A percentile compares a stretch with the other conserved stretches of the same genome.
Evolutionary conservation across 495 filamentous ascomycete genomes (phyloP).

Genomic region (Saxophila tyrrhenica): DNA sequence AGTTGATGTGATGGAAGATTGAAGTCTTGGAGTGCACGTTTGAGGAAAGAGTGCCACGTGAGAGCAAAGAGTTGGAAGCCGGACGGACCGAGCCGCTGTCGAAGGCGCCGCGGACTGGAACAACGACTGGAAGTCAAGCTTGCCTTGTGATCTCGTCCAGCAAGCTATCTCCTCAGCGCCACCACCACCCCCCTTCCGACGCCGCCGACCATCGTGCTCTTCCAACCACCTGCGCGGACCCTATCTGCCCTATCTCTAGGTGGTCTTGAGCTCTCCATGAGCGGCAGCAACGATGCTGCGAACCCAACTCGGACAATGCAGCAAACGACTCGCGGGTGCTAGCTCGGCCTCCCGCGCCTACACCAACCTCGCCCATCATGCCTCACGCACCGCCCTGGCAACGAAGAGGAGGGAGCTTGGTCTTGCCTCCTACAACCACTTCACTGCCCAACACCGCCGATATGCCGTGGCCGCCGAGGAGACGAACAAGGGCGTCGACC

Average conservation of each 20-base stretch:
- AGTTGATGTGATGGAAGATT: too few relatives aligned
- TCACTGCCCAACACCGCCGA: slow-evolving; percentile 19
- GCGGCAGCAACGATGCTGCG: slow-evolving; percentile 28
- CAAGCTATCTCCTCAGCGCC: too few relatives aligned
- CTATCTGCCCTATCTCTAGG: not conserved
- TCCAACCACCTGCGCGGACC: not conserved
- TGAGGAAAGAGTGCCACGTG: too few relatives aligned
- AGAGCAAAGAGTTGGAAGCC: too few relatives aligned
- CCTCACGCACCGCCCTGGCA: slow-evolving; percentile 10
- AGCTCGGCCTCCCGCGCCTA: slow-evolving; percentile 21
- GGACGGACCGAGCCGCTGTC: not conserved
- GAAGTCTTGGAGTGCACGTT: too few relatives aligned
- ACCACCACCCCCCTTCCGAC: not conserved
- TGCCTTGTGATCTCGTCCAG: not conserved
- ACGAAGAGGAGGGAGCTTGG: slow-evolving; percentile 19
- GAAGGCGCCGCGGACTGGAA: not conserved
- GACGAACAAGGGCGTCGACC: slow-evolving; percentile 48
- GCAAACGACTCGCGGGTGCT: slow-evolving; percentile 23
- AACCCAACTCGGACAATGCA: slow-evolving; percentile 25
- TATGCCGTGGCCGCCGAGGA: slow-evolving; percentile 51
- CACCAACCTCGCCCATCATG: slow-evolving; percentile 18
- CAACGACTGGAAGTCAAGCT: not conserved
- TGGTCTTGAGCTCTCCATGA: not conserved
- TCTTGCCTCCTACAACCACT: slow-evolving; percentile 32
- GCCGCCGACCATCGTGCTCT: not conserved